Conservation (phyloP, 768 basidiomycete genomes). For the Leccinum variicolor region DNA sequence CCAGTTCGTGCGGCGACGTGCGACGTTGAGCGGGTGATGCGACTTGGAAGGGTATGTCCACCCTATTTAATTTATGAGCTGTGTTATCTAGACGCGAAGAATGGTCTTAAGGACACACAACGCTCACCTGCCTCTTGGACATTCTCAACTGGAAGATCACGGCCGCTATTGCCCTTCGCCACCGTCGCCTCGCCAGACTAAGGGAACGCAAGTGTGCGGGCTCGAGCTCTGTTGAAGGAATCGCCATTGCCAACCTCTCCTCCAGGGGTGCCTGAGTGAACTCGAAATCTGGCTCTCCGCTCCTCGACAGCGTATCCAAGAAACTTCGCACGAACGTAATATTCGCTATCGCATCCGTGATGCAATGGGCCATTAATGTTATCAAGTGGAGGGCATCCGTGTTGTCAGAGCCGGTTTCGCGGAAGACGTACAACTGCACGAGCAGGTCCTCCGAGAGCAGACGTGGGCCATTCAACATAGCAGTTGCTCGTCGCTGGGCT, state of each 20-base stretch:
- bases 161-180: conserved; percentile 44
- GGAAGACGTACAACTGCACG: conserved; percentile 41
- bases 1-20: conserved; percentile 37
- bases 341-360: conserved; percentile 49
- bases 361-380: conserved; percentile 44
- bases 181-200: conserved; percentile 37
- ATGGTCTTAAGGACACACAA: neutral
- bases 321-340: conserved; percentile 42
- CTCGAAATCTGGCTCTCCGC: neutral
- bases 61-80: conserved; percentile 36
- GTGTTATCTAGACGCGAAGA: neutral
- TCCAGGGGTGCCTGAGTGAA: conserved; percentile 26
- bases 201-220: conserved; percentile 30
- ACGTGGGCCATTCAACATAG: conserved; percentile 34
- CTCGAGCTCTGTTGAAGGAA: conserved; percentile 37
- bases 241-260: conserved; percentile 40
- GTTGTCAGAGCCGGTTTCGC: conserved; percentile 30
- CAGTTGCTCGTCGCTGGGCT: conserved; percentile 27
- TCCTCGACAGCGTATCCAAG: conserved; percentile 37
- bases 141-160: conserved; percentile 35
- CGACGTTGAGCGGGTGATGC: conserved; percentile 32
- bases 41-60: conserved; percentile 54
- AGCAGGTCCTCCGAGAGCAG: conserved; percentile 41
- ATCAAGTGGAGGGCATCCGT: conserved; percentile 39
- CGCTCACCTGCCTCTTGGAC: conserved; percentile 36